phyloP scores from a whole-genome alignment of 805 yeast species.

The Candida nanaspora region DNA sequence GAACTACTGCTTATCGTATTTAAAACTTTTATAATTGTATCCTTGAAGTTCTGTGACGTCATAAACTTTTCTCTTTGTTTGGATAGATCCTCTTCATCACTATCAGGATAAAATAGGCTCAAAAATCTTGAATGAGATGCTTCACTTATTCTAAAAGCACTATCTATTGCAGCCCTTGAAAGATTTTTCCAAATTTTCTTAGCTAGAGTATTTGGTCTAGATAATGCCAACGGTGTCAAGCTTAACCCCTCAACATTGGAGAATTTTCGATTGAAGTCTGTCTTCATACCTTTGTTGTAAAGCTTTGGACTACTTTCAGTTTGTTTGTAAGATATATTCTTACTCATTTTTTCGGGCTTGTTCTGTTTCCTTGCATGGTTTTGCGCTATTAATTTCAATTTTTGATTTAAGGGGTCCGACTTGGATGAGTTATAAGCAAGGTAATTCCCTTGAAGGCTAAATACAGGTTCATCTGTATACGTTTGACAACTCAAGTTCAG shows the following conservation, averaged over 20 bases:
- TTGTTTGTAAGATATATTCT: background rate
- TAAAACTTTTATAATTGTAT: slow-evolving; percentile 19
- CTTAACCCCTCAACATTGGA: slow-evolving; percentile 7
- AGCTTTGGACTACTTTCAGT: too few species aligned
- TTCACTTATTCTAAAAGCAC: slow-evolving; percentile 12
- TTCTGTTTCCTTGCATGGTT: background rate
- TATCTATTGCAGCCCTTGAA: slow-evolving; percentile 44
- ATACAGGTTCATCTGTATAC: slow-evolving; percentile 32
- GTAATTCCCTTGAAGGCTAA: slow-evolving; percentile 44
- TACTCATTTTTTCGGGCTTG: background rate
- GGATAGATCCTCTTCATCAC: background rate
- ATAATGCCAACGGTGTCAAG: slow-evolving; percentile 39
- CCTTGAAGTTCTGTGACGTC: slow-evolving; percentile 15
- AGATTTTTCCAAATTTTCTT: slow-evolving; percentile 40
- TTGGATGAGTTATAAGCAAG: slow-evolving; percentile 38
- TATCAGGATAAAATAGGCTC: slow-evolving; percentile 23
- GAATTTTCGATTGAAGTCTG: too few species aligned
- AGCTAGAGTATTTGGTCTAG: slow-evolving; percentile 39
- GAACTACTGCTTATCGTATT: slow-evolving; percentile 23
- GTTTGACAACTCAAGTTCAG: slow-evolving; percentile 8
- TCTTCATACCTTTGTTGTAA: too few species aligned
- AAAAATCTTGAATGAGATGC: slow-evolving; percentile 35
- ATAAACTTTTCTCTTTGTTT: slow-evolving; percentile 6
- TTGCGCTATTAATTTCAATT: background rate
- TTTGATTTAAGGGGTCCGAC: slow-evolving; percentile 23